A percentile compares a stretch with the other conserved stretches of the same genome.
These are phyloP conservation scores for Phialemonium atrogriseum DNA, from an alignment of 2,329 filamentous ascomycete species.

Conservation along the genomic window DNA sequence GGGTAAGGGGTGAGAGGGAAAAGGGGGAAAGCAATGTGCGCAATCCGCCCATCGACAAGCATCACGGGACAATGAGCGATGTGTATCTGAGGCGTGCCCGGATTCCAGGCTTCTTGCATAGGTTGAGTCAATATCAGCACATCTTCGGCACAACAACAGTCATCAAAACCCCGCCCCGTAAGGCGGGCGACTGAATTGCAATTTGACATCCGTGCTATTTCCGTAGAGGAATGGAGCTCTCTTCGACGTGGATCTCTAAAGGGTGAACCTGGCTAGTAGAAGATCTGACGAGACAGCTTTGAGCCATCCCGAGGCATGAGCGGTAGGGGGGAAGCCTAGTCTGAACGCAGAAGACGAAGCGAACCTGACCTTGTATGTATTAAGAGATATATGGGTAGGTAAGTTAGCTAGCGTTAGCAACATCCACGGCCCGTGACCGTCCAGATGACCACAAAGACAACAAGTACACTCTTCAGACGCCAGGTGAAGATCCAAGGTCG, in stretches of 20 bases:
- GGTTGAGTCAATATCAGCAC: constrained; percentile 69
- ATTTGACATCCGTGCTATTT: constrained; percentile 98
- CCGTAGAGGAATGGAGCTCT: not conserved
- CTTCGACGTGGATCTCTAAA: no score
- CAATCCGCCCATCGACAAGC: constrained; percentile 18
- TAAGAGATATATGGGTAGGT: no score
- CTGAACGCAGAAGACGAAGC: no score
- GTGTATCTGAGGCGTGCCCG: constrained; percentile 20
- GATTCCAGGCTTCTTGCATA: constrained; percentile 27
- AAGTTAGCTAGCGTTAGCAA: no score
- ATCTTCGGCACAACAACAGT: constrained; percentile 98
- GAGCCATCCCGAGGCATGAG: no score
- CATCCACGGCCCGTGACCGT: no score
- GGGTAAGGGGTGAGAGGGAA: constrained; percentile 1
- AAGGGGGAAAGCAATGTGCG: constrained; percentile 15
- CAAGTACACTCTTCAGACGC: not conserved
- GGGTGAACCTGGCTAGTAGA: no score
- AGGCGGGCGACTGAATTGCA: constrained; percentile 73
- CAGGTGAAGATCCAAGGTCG: constrained; percentile 2
- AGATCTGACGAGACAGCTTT: no score
- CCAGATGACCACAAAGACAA: no score
- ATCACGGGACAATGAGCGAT: constrained; percentile 6
- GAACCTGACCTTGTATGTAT: no score
- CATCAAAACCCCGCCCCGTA: constrained; percentile 50
- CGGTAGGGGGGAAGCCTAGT: no score